A percentile compares a stretch with the other conserved stretches of the same genome.
These are phyloP conservation scores for Chaetomium olivaceum DNA, from an alignment of 2,329 filamentous ascomycete species.

Conservation along the genomic window DNA sequence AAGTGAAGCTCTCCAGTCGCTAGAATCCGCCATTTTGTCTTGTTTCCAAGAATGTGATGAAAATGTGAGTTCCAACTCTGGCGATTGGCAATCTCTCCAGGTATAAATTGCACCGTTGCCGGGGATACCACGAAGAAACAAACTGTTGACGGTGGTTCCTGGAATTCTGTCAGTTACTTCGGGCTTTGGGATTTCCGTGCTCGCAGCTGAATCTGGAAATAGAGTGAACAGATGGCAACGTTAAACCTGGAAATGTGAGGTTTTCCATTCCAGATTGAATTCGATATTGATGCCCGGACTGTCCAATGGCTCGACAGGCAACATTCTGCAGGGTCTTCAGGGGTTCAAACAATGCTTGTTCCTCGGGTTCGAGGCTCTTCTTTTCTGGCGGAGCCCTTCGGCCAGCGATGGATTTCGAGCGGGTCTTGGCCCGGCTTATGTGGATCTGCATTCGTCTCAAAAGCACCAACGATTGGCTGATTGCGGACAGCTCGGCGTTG, in stretches of 20 bases:
- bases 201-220: background rate
- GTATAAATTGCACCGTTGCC: slow-evolving; percentile 1
- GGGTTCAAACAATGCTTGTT: slow-evolving; percentile 3
- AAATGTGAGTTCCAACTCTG: background rate
- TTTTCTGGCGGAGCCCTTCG: background rate
- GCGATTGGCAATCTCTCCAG: background rate
- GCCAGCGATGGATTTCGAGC: background rate
- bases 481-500: slow-evolving; percentile 11
- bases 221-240: background rate
- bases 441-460: slow-evolving; percentile 17
- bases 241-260: background rate
- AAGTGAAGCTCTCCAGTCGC: slow-evolving; percentile 53
- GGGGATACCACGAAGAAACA: background rate
- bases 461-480: slow-evolving; percentile 12
- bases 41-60: background rate
- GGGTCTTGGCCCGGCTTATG: background rate
- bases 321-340: background rate
- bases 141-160: background rate
- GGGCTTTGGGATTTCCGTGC: background rate
- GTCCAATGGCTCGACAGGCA: background rate
- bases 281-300: background rate
- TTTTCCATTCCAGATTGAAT: background rate
- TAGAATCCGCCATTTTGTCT: slow-evolving; percentile 30
- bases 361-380: background rate
- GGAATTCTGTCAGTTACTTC: background rate